These are phyloP conservation scores for Phytophthora cajani DNA, from an alignment of 352 stramenopile species.

Conservation along the genomic window DNA sequence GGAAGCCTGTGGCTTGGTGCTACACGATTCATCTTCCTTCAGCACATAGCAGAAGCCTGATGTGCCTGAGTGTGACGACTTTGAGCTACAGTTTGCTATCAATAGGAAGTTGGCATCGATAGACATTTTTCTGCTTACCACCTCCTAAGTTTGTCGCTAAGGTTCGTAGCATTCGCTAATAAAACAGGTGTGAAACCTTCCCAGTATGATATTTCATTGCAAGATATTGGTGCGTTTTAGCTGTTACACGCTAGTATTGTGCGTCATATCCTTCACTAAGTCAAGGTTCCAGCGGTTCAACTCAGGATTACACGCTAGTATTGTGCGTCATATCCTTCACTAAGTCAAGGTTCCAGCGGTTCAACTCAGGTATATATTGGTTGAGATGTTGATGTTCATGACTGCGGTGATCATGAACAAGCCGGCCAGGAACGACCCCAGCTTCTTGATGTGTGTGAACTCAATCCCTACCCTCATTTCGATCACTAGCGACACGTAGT, in stretches of 20 bases:
- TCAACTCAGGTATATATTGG: slow-evolving; percentile 31
- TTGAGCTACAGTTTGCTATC: background rate
- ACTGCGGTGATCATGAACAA: slow-evolving; percentile 18
- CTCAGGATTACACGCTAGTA: slow-evolving; percentile 15
- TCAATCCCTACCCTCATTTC: slow-evolving; percentile 29
- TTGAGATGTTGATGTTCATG: slow-evolving; percentile 38
- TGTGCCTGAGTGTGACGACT: background rate
- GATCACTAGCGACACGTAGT: slow-evolving; percentile 20
- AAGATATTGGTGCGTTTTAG: too few species aligned
- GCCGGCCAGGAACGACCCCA: slow-evolving; percentile 27
- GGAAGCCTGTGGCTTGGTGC: background rate
- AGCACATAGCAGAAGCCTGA: background rate
- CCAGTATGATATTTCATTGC: too few species aligned
- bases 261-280: background rate
- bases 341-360: background rate
- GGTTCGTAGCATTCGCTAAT: background rate
- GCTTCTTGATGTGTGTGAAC: slow-evolving; percentile 18
- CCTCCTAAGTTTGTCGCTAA: background rate
- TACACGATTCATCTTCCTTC: background rate
- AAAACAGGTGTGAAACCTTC: background rate
- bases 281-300: background rate
- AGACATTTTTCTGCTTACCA: background rate
- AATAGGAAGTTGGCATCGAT: background rate
- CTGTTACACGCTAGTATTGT: too few species aligned
- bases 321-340: background rate